Evolutionary conservation across 441 rosid species (phyloP).

Genomic region (Flueggea neowawraea): DNA sequence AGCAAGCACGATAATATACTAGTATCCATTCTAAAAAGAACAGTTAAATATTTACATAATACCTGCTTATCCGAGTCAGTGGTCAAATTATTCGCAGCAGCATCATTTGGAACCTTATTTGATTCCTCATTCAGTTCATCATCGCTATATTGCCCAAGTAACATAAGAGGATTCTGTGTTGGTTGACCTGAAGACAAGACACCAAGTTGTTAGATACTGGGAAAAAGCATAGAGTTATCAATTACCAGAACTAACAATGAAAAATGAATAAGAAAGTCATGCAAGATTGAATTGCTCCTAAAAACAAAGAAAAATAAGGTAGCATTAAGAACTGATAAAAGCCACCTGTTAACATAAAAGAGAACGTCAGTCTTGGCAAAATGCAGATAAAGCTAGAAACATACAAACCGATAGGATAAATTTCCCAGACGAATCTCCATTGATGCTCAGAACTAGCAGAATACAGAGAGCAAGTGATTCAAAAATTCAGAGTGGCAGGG

Average conservation of each 20-base stretch:
- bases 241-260: slow-evolving; percentile 15
- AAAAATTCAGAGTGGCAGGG: slow-evolving; percentile 70
- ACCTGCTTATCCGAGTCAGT: slow-evolving; percentile 50
- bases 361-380: slow-evolving; percentile 55
- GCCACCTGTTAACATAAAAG: slow-evolving; percentile 67
- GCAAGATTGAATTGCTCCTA: slow-evolving; percentile 7
- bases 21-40: no score
- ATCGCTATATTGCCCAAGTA: slow-evolving; percentile 95
- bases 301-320: slow-evolving; percentile 11
- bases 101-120: slow-evolving; percentile 23
- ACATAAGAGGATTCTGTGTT: slow-evolving; percentile 70
- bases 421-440: slow-evolving; percentile 64
- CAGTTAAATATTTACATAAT: slow-evolving; percentile 4
- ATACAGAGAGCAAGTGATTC: slow-evolving; percentile 57
- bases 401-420: slow-evolving; percentile 86
- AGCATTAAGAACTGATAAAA: slow-evolving; percentile 27
- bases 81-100: slow-evolving; percentile 31
- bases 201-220: slow-evolving; percentile 33
- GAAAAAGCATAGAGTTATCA: slow-evolving; percentile 9
- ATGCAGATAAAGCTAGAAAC: slow-evolving; percentile 82
- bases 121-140: slow-evolving; percentile 72
- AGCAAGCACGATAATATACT: no score
- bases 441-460: slow-evolving; percentile 55
- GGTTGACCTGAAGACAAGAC: slow-evolving; percentile 66
- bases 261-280: slow-evolving; percentile 15